A percentile compares a stretch with the other conserved stretches of the same genome.
These are phyloP conservation scores for Tricholoma hemisulphureum DNA, from an alignment of 768 basidiomycete genomes.

Conservation along the genomic window DNA sequence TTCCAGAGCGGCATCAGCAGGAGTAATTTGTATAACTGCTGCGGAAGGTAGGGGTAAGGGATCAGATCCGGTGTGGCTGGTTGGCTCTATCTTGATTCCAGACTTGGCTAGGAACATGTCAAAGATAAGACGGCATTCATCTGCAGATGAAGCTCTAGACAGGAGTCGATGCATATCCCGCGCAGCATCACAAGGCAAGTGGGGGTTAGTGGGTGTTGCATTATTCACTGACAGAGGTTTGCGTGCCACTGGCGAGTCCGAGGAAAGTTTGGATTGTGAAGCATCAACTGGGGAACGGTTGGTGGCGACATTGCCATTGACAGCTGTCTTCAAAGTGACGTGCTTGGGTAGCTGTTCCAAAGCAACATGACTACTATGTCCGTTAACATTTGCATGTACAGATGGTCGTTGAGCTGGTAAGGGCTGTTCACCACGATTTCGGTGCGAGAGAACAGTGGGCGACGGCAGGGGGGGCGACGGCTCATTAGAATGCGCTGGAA, in stretches of 20 bases:
- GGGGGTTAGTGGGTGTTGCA: constrained; percentile 12
- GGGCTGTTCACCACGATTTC: constrained; percentile 7
- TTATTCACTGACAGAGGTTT: constrained; percentile 19
- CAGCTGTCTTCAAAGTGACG: neutral
- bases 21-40: constrained; percentile 7
- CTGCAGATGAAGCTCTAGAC: constrained; percentile 64
- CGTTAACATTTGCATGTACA: constrained; percentile 1
- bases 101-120: constrained; percentile 76
- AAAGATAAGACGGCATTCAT: constrained; percentile 83
- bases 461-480: neutral
- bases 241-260: constrained; percentile 9
- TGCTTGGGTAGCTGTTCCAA: neutral
- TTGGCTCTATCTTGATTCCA: constrained; percentile 38
- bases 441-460: neutral
- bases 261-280: constrained; percentile 1
- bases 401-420: constrained; percentile 4
- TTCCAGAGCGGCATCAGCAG: constrained; percentile 41
- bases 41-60: constrained; percentile 37
- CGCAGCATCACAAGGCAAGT: constrained; percentile 45
- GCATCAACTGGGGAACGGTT: neutral
- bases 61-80: constrained; percentile 30
- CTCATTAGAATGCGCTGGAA: neutral
- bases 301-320: neutral
- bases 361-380: constrained; percentile 3
- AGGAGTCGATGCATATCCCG: constrained; percentile 69